Evolutionary conservation across 139 green algal genomes (phyloP).

Genomic region (Haematococcus sp.): DNA sequence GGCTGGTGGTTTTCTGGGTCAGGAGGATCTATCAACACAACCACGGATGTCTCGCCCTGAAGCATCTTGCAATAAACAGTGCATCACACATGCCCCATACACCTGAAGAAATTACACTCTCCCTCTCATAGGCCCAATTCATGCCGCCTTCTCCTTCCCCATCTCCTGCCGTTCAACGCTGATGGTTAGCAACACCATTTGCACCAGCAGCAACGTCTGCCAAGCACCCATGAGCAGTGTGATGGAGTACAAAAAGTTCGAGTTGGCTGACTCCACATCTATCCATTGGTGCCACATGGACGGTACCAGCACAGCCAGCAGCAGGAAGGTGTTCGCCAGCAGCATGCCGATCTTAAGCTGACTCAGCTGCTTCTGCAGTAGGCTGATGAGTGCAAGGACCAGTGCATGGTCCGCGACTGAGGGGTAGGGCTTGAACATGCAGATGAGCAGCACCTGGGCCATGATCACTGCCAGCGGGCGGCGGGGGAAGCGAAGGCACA

Average conservation of each 20-base stretch:
- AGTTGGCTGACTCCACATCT: constrained; percentile 62
- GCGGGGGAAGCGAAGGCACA: constrained; percentile 52
- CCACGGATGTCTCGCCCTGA: no score
- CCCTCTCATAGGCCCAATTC: no score
- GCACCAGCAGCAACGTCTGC: constrained; percentile 38
- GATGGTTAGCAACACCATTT: constrained; percentile 19
- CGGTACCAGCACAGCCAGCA: constrained; percentile 55
- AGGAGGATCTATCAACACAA: no score
- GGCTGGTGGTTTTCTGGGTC: no score
- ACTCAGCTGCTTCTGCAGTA: constrained; percentile 27
- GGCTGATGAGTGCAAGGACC: constrained; percentile 49
- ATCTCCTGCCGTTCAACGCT: background rate
- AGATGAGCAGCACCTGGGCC: constrained; percentile 16
- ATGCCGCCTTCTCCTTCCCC: no score
- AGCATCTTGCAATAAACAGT: no score
- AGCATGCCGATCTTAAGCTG: constrained; percentile 40
- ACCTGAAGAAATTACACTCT: no score
- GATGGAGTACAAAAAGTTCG: constrained; percentile 84
- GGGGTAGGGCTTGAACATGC: constrained; percentile 65
- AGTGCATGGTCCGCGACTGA: constrained; percentile 55
- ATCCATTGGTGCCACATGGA: constrained; percentile 77
- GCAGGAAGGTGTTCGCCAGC: constrained; percentile 46
- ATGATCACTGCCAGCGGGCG: constrained; percentile 47
- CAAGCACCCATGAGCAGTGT: constrained; percentile 65
- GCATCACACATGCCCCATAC: no score